phyloP scores from a whole-genome alignment of 108 stramenopile genomes.

The Nitzschia palea region DNA sequence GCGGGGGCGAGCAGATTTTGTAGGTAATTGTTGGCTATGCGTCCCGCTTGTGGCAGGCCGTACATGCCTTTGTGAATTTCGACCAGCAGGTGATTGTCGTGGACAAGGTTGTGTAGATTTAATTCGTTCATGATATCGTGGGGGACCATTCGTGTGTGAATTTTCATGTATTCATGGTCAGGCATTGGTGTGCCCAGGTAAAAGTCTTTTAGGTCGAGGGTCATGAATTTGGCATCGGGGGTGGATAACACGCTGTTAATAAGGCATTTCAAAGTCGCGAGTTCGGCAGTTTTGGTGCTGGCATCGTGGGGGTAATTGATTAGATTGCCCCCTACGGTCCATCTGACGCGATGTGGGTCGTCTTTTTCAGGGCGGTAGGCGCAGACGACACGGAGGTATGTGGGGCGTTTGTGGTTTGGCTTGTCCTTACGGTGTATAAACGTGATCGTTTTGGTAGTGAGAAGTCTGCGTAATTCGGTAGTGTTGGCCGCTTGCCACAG shows the following conservation, averaged over 20 bases:
- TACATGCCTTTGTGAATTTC: slow-evolving; percentile 29
- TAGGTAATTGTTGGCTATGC: slow-evolving; percentile 31
- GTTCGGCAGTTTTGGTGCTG: too few relatives aligned
- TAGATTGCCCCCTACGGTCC: slow-evolving; percentile 45
- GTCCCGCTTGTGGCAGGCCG: slow-evolving; percentile 45
- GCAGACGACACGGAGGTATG: slow-evolving; percentile 30
- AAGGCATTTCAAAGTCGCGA: too few relatives aligned
- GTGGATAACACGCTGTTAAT: slow-evolving; percentile 48
- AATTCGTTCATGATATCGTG: slow-evolving; percentile 41
- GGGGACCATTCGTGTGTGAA: slow-evolving; percentile 40
- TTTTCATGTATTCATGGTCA: not conserved
- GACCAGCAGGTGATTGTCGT: slow-evolving; percentile 16
- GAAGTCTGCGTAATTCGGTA: slow-evolving; percentile 27
- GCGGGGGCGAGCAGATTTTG: not conserved
- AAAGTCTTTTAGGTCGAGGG: slow-evolving; percentile 43
- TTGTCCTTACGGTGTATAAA: slow-evolving; percentile 3
- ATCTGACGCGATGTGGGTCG: slow-evolving; percentile 17
- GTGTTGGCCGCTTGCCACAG: not conserved
- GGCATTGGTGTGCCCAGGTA: slow-evolving; percentile 41
- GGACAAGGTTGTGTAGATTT: slow-evolving; percentile 28
- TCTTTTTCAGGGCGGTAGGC: slow-evolving; percentile 31
- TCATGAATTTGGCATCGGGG: slow-evolving; percentile 18
- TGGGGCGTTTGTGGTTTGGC: too few relatives aligned
- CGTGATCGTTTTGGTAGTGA: slow-evolving; percentile 18
- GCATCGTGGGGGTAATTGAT: too few relatives aligned